Evolutionary conservation across 179 eudicot species (phyloP), one percentile per base, ranked within the genome.

Genomic region (Vitellaria paradoxa): DNA sequence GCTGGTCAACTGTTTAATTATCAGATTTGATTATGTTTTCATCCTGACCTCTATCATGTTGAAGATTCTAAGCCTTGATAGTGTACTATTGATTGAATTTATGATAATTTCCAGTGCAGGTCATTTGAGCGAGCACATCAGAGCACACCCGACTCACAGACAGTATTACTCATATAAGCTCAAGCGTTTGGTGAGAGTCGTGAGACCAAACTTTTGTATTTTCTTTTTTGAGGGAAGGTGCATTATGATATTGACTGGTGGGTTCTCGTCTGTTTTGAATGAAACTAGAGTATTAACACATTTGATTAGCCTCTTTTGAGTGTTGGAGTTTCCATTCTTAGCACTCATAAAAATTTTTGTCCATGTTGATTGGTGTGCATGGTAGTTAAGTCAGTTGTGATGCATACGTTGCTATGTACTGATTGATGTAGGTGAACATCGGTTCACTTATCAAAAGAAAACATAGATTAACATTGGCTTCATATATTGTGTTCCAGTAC

Each of bases 101-200:
- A 23, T 45, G 76, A 76, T 62, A 59, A 69, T 85, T 81, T 86
- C 52, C 91, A 93, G 97, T 85, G 94, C 87, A 85, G 96, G 96
- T 81, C 97, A 93, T 82, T 83, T 93, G 80, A 81, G 79, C 56
- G 84, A 83, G 86, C 97, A 93, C 73, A 85, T 93, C 75, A 75
- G 66, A 74, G 81, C 80, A n/a, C 85, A 88, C 72, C 87, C 91
- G 21, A 78, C 91, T 65, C 97, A 93, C 80, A 81, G 80, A 80
- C 89, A 86, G 68, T 87, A 85, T 77, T 93, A 88, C 72, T 93
- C 97, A 57, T 87, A 88, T 84, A 93, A 91, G 83, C 96, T 91
- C 66, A 85, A 87, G 79, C 96, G 92, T 70, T 76, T 93, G 92
- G 97, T 93, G 79, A 30, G 37, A 30, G 74, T 93, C 91, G 97